A percentile compares a stretch with the other conserved stretches of the same genome.
phyloP scores from a whole-genome alignment of 2,329 filamentous ascomycete genomes.

The Helicocarpus griseus region DNA sequence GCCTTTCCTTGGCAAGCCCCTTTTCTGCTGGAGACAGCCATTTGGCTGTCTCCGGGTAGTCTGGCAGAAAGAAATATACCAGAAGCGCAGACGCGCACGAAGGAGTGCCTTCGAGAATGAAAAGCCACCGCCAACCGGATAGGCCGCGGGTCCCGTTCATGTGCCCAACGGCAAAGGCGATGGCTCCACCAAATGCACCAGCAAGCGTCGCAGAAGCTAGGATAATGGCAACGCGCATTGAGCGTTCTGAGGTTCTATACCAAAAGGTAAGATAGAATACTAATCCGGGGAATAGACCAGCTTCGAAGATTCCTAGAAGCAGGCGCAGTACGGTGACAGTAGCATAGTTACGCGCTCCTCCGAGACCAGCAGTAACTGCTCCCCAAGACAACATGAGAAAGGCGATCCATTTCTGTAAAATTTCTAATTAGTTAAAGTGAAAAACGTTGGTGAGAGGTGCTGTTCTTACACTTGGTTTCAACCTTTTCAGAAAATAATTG shows the following conservation, averaged over 20 bases:
- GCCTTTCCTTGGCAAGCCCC: conserved; percentile 30
- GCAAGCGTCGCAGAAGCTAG: conserved; percentile 46
- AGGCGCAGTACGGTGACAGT: conserved; percentile 39
- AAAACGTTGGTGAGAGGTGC: not conserved
- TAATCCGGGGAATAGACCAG: conserved; percentile 42
- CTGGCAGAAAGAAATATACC: conserved; percentile 39
- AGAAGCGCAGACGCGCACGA: conserved; percentile 28
- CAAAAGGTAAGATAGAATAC: conserved; percentile 44
- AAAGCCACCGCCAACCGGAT: conserved; percentile 39
- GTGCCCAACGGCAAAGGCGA: conserved; percentile 43
- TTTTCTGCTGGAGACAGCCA: conserved; percentile 40
- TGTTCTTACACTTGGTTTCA: conserved; percentile 31
- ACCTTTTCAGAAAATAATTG: conserved; percentile 41
- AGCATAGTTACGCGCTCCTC: conserved; percentile 34
- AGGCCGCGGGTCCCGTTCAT: conserved; percentile 26
- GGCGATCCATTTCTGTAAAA: conserved; percentile 35
- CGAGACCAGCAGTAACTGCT: conserved; percentile 39
- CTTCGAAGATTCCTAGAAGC: conserved; percentile 41
- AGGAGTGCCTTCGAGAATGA: conserved; percentile 36
- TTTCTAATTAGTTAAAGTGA: not conserved
- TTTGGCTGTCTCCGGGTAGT: conserved; percentile 40
- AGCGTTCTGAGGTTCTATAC: conserved; percentile 47
- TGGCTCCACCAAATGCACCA: conserved; percentile 45
- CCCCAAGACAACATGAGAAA: conserved; percentile 44
- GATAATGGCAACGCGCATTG: conserved; percentile 48